These are phyloP conservation scores for Candolleomyces aberdarensis DNA, from an alignment of 768 basidiomycete species.

Conservation along the genomic window DNA sequence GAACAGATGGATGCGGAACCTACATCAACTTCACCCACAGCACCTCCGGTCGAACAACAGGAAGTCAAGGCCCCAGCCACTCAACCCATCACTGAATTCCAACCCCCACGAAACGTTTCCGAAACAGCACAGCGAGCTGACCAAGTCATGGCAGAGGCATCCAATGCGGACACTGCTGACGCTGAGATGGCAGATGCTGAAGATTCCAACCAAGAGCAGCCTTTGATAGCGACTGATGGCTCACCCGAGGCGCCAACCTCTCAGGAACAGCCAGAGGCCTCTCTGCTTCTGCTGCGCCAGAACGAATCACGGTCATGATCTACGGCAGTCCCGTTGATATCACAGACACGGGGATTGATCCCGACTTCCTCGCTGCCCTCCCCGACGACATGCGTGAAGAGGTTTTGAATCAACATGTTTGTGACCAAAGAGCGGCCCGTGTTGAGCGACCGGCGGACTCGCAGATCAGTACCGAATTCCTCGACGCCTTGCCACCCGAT, in stretches of 20 bases:
- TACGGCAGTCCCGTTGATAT: conserved; percentile 94
- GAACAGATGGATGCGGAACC: conserved; percentile 9
- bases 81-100: not conserved
- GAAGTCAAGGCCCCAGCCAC: too few relatives aligned
- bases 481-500: conserved; percentile 94
- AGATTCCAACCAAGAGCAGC: conserved; percentile 22
- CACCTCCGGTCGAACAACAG: not conserved
- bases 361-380: conserved; percentile 94
- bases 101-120: not conserved
- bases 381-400: conserved; percentile 99
- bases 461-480: conserved; percentile 91
- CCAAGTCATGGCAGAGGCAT: conserved; percentile 7
- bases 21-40: not conserved
- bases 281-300: conserved; percentile 18
- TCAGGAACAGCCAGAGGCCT: conserved; percentile 31
- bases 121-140: not conserved
- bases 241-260: conserved; percentile 42
- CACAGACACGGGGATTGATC: conserved; percentile 97
- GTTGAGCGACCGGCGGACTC: conserved; percentile 76
- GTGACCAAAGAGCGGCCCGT: conserved; percentile 81
- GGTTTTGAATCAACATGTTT: conserved; percentile 94
- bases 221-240: conserved; percentile 23
- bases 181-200: conserved; percentile 1
- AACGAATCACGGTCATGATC: conserved; percentile 84
- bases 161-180: not conserved